Conservation (phyloP, 208 protist species). For the Trypanosomatidae sp. region DNA sequence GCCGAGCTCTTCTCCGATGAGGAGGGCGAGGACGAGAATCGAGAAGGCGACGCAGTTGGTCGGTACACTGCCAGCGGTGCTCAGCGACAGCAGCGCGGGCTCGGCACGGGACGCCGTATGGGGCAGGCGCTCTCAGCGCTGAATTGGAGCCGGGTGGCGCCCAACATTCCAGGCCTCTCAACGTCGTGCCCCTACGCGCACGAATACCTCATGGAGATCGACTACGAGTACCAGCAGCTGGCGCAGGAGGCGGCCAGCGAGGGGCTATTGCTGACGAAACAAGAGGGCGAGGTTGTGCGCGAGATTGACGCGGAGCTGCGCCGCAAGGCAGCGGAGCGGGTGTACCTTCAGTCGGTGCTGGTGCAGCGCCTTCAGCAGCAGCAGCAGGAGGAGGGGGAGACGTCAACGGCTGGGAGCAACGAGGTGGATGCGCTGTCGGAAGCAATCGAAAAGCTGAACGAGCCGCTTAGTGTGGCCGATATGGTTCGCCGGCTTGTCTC, state of each 20-base stretch:
- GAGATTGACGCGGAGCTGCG: constrained; percentile 38
- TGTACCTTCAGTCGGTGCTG: constrained; percentile 22
- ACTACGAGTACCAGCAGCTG: constrained; percentile 47
- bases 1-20: constrained; percentile 24
- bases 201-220: constrained; percentile 57
- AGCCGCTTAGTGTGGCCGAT: constrained; percentile 6
- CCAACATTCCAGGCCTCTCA: constrained; percentile 13
- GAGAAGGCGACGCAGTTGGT: neutral
- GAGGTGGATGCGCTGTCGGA: constrained; percentile 16
- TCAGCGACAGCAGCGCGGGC: constrained; percentile 1
- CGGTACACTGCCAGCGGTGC: neutral
- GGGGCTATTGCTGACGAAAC: constrained; percentile 42
- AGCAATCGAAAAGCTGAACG: constrained; percentile 14
- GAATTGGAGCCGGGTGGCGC: constrained; percentile 1
- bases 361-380: constrained; percentile 9
- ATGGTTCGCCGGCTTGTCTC: constrained; percentile 15
- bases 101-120: constrained; percentile 20
- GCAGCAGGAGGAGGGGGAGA: neutral
- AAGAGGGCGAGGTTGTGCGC: constrained; percentile 53
- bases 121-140: constrained; percentile 25
- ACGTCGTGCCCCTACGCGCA: constrained; percentile 31
- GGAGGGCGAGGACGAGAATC: constrained; percentile 12
- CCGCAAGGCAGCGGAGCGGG: constrained; percentile 17
- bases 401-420: neutral
- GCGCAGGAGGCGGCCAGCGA: constrained; percentile 33